phyloP scores from a whole-genome alignment of 2,329 filamentous ascomycete species.

The Ophiostoma piceae region DNA sequence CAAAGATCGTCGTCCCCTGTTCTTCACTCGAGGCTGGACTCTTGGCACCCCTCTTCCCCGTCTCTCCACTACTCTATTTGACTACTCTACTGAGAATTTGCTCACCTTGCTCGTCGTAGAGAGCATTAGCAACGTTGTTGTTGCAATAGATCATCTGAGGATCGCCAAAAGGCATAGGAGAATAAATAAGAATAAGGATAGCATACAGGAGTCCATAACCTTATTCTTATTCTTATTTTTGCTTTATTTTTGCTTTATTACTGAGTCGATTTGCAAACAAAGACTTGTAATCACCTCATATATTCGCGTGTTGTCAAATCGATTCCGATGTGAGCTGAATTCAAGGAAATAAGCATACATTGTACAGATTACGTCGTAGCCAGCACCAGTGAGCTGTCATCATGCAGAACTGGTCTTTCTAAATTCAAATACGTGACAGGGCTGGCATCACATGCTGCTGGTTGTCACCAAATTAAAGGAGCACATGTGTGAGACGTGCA shows the following conservation, averaged over 20 bases:
- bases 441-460: slow-evolving; percentile 3
- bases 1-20: slow-evolving; percentile 6
- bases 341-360: neutral
- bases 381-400: neutral
- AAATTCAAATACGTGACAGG: neutral
- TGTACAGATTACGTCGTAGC: neutral
- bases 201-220: neutral
- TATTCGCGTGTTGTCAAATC: neutral
- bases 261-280: neutral
- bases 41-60: slow-evolving; percentile 9
- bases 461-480: neutral
- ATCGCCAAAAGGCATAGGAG: neutral
- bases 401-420: neutral
- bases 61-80: slow-evolving; percentile 9
- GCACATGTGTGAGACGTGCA: neutral
- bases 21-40: slow-evolving; percentile 9
- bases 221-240: neutral
- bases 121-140: slow-evolving; percentile 11
- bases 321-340: neutral
- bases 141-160: slow-evolving; percentile 5
- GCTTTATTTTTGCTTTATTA: too few species aligned
- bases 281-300: neutral
- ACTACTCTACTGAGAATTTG: neutral
- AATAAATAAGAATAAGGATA: neutral
- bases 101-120: neutral